Evolutionary conservation across 371 early-diverging fungal genomes (phyloP), one percentile per base, ranked within the genome.

Genomic region (Mucor indicus): DNA sequence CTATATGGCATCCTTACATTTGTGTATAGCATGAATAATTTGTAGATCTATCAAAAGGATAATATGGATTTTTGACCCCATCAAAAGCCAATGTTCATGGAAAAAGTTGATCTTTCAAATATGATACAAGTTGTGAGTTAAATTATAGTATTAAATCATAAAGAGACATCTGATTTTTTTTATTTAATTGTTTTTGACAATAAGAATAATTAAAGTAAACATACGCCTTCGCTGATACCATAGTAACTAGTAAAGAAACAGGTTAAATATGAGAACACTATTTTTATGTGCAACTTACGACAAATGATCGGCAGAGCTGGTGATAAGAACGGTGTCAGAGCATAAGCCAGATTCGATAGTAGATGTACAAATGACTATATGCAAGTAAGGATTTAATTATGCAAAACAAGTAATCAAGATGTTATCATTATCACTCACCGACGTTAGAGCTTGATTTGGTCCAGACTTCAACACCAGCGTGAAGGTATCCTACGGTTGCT

Each of bases 381-480:
- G n/a, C n/a, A n/a, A n/a, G n/a, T n/a, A n/a, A n/a, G n/a, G n/a
- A n/a, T 12, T 37, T 55, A 57, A 43, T 24, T 17, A 40, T 33
- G 16, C 7, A 13, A 41, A 24, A 12, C 33, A 17, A 20, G 22
- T 48, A 12, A 44, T 12, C 17, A 16, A 25, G 10, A 4, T 30
- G 15, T 16, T 11, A 2, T 15, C 1, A 8, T 22, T 2, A 17
- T 39, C 32, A 52, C 48, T 57, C 55, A 55, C 55, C 32, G 38
- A 44, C 44, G 16, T 20, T 45, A 4, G 37, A 36, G 15, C 21
- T 40, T 13, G 37, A 27, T 24, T 31, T 40, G 22, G 30, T 48
- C 59, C 59, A 54, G 27, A 39, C 44, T 48, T 63, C 59, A 31
- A 45, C 51, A 52, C 59, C 55, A 23, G 55, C 46, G 30, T 63